Evolutionary conservation across 2,329 filamentous ascomycete species (phyloP).

Genomic region (Aspergillus spinulosporus): DNA sequence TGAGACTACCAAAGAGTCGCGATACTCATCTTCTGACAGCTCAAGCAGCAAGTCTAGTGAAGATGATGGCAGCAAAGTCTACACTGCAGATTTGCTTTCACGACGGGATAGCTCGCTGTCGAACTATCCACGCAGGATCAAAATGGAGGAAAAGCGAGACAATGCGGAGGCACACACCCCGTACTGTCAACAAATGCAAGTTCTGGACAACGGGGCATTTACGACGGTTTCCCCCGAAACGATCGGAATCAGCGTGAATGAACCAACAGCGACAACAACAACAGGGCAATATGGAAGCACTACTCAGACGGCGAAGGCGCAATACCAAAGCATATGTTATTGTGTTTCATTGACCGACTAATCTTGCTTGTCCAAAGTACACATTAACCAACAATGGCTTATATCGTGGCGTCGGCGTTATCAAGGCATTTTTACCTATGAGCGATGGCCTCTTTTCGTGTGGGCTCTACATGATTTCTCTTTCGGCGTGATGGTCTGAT

Average conservation of each 20-base stretch:
- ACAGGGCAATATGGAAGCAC: slow-evolving; percentile 26
- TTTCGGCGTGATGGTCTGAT: slow-evolving; percentile 16
- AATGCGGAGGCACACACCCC: slow-evolving; percentile 46
- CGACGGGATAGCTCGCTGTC: slow-evolving; percentile 18
- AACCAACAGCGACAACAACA: slow-evolving; percentile 40
- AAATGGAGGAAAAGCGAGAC: slow-evolving; percentile 64
- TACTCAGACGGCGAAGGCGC: slow-evolving; percentile 36
- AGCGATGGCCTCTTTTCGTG: slow-evolving; percentile 24
- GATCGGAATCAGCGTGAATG: slow-evolving; percentile 37
- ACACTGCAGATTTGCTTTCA: slow-evolving; percentile 2
- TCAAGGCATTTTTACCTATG: slow-evolving; percentile 20
- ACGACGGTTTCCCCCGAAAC: slow-evolving; percentile 28
- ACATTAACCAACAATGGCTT: background rate
- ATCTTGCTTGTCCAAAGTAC: background rate
- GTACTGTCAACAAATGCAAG: slow-evolving; percentile 66
- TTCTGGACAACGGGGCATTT: slow-evolving; percentile 54
- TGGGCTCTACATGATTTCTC: slow-evolving; percentile 14
- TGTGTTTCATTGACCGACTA: slow-evolving; percentile 39
- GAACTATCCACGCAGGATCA: slow-evolving; percentile 59
- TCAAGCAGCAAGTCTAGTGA: background rate
- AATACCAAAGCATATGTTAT: slow-evolving; percentile 39
- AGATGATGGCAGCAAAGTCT: background rate
- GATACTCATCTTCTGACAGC: slow-evolving; percentile 21
- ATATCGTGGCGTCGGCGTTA: slow-evolving; percentile 24
- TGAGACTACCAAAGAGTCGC: slow-evolving; percentile 44